Evolutionary conservation across 2,329 filamentous ascomycete genomes (phyloP).

Genomic region (Neurospora crassa): DNA sequence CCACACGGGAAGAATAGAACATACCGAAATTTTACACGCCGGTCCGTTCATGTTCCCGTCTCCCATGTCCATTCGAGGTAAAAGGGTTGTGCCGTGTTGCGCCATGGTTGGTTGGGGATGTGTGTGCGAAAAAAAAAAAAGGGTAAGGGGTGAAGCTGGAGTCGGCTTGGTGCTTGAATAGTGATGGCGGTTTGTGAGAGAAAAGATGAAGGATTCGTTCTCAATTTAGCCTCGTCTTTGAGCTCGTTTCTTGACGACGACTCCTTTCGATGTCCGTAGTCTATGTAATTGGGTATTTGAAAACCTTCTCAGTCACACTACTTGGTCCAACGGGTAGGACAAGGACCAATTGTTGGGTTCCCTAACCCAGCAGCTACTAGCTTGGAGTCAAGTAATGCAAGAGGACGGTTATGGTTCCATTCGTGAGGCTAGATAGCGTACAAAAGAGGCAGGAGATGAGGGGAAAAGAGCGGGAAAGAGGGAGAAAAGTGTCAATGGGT

Average conservation of each 20-base stretch:
- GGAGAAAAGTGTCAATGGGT: neutral
- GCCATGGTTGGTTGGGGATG: neutral
- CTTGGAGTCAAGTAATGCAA: neutral
- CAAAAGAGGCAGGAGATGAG: neutral
- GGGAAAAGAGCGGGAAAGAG: neutral
- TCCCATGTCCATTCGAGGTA: conserved; percentile 7
- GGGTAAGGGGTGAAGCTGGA: neutral
- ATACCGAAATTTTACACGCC: conserved; percentile 17
- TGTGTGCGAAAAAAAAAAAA: neutral
- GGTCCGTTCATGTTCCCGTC: conserved; percentile 4
- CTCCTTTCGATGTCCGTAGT: neutral
- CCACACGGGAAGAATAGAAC: conserved; percentile 2
- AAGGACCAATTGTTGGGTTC: neutral
- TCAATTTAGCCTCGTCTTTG: neutral
- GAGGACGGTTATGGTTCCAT: neutral
- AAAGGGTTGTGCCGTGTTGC: neutral
- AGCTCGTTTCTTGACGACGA: neutral
- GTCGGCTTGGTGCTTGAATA: neutral
- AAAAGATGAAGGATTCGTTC: neutral
- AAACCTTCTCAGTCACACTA: too few species aligned
- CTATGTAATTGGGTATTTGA: too few species aligned
- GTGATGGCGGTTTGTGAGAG: neutral
- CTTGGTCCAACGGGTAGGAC: neutral
- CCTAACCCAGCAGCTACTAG: neutral
- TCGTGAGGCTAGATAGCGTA: neutral